Evolutionary conservation across 2,329 filamentous ascomycete species (phyloP).

Genomic region (Phialemoniopsis sp.): DNA sequence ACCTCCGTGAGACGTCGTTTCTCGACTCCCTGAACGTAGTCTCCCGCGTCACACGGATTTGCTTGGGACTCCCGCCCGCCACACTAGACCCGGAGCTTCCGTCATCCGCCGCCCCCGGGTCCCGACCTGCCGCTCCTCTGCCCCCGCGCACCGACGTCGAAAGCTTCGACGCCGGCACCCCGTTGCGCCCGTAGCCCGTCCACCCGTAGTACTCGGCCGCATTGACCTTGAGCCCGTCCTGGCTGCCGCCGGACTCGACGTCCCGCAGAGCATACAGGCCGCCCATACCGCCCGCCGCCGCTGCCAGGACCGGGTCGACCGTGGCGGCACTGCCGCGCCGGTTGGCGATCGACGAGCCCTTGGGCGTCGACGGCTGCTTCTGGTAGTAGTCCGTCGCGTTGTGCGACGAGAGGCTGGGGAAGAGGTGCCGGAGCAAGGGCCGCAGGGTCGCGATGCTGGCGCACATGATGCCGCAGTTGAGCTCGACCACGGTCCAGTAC

Average conservation of each 20-base stretch:
- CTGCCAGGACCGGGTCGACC: no score
- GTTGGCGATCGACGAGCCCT: no score
- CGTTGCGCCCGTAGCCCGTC: background rate
- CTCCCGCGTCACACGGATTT: background rate
- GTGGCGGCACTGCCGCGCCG: no score
- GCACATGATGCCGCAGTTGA: background rate
- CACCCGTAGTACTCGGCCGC: background rate
- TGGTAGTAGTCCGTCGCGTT: background rate
- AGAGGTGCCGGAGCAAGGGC: background rate
- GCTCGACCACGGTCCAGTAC: slow-evolving; percentile 6
- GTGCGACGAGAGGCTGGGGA: background rate
- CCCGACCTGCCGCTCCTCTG: background rate
- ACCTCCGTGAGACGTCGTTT: no score
- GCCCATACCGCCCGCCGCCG: no score
- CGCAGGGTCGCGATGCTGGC: background rate
- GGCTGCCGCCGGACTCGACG: slow-evolving; percentile 1
- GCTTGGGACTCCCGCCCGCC: background rate
- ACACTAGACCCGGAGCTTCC: background rate
- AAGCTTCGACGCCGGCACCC: background rate
- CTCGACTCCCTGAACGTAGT: background rate
- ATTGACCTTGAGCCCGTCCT: background rate
- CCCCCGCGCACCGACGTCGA: background rate
- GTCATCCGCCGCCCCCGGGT: background rate
- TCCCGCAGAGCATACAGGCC: background rate
- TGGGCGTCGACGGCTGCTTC: slow-evolving; percentile 5